Base-by-base conservation (phyloP, 2,329 filamentous ascomycete genomes). In the Colletotrichum melonis region DNA sequence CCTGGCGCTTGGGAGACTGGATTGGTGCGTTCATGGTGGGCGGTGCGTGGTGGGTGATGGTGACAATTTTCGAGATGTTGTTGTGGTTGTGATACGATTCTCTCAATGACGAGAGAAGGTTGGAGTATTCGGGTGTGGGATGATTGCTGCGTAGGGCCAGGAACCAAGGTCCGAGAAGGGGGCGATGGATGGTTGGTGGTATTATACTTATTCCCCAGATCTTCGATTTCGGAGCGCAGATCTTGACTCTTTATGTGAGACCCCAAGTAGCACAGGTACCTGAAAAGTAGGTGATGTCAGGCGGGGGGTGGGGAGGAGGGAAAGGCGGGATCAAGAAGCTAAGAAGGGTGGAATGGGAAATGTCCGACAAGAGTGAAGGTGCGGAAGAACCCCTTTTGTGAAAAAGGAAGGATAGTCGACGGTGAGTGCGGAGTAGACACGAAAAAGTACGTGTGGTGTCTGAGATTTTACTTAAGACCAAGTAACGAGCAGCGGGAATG, bases 161-260 rank as follows among this genome's bases (percentile, higher is more conserved):
- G 26, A 32, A 28, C 38, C 11, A 58, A 49, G 14, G 54, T 22
- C 55, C 8, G 30, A 32, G 22, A 16, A 58, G 54, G 64, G 64
- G 49, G 35, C 14, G 42, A 52, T 32, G 68, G 49, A 57, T 67
- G 62, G 71, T 67, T 72, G 62, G 68, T 67, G 67, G 68, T 72
- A 59, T 72, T 73, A 70, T 73, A 73, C 57, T 65, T 73, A 73
- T 62, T 73, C 70, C 67, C 70, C 70, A 73, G 70, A 73, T 70
- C 67, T 73, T 73, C 66, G 70, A 60, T 60, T 58, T 64, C 62
- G 54, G 67, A 60, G 60, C 35, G 70, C 56, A 42, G 69, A 72
- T 72, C 69, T 69, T 72, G 28, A 66, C 66, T 69, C 52, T 58
- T 26, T 63, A 26, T 38, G 69, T 57, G 66, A 63, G 66, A 59